These are phyloP conservation scores for Polychytrium aggregatum DNA, from an alignment of 192 early-diverging fungal genomes.

Conservation along the genomic window DNA sequence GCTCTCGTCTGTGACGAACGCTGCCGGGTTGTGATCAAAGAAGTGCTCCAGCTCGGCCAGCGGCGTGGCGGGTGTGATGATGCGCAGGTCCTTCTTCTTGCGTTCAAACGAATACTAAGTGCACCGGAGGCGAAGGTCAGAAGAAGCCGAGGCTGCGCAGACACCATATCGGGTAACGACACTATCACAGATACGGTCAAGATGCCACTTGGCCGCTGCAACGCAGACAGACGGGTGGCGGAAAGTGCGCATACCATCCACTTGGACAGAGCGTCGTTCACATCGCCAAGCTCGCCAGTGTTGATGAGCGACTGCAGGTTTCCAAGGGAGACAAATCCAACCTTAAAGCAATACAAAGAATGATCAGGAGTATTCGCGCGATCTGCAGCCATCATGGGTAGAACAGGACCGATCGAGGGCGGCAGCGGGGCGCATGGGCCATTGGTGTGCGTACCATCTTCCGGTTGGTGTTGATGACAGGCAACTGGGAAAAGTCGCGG, in stretches of 20 bases:
- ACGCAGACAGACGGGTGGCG: too few species aligned
- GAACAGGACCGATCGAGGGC: too few species aligned
- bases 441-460: too few species aligned
- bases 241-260: conserved; percentile 72
- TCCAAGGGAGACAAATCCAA: conserved; percentile 65
- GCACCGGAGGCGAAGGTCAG: not conserved
- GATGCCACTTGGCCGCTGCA: too few species aligned
- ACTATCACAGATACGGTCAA: too few species aligned
- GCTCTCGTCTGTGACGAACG: conserved; percentile 67
- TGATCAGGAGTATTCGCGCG: too few species aligned
- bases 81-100: conserved; percentile 6
- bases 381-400: too few species aligned
- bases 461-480: conserved; percentile 52
- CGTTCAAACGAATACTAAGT: not conserved
- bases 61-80: conserved; percentile 72
- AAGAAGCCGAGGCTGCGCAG: not conserved
- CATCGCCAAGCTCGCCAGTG: conserved; percentile 23
- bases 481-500: conserved; percentile 80
- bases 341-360: too few species aligned
- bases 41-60: conserved; percentile 66
- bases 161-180: too few species aligned
- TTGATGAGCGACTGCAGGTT: conserved; percentile 47
- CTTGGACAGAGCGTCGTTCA: conserved; percentile 30
- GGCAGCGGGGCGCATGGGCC: too few species aligned
- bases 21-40: conserved; percentile 74